phyloP scores from a whole-genome alignment of 805 yeast species.

The Huiozyma sinensis region DNA sequence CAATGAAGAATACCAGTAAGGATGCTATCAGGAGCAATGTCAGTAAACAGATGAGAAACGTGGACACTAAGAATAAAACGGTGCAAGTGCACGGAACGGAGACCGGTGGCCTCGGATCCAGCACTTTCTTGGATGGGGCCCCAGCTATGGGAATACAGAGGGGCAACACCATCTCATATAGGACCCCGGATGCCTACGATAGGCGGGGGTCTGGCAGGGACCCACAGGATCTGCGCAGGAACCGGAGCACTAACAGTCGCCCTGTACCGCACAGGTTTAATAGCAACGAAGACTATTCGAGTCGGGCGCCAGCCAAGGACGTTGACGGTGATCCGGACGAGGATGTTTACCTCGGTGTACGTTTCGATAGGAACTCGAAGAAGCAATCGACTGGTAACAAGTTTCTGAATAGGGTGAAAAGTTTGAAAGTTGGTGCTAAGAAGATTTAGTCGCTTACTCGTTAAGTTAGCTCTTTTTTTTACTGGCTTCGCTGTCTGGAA shows the following conservation, averaged over 20 bases:
- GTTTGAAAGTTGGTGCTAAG: constrained; percentile 60
- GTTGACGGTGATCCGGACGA: constrained; percentile 22
- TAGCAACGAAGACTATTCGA: constrained; percentile 3
- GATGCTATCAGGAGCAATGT: constrained; percentile 38
- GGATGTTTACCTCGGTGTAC: constrained; percentile 23
- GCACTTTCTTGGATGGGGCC: constrained; percentile 92
- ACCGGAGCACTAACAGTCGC: constrained; percentile 8
- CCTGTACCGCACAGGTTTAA: constrained; percentile 2
- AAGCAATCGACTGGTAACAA: constrained; percentile 37
- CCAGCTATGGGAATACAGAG: constrained; percentile 63
- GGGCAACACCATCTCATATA: constrained; percentile 73
- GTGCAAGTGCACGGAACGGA: constrained; percentile 75
- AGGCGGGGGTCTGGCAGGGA: constrained; percentile 8
- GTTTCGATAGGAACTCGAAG: constrained; percentile 18
- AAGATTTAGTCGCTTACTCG: constrained; percentile 1
- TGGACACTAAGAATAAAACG: constrained; percentile 61
- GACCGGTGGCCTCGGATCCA: constrained; percentile 81
- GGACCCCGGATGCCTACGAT: constrained; percentile 32
- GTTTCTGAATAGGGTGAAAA: constrained; percentile 74
- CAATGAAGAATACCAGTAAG: constrained; percentile 11
- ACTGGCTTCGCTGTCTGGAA: too few relatives aligned
- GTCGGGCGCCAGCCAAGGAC: constrained; percentile 12
- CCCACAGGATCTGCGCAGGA: constrained; percentile 10
- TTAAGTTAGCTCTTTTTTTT: too few relatives aligned
- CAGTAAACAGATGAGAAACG: constrained; percentile 43